Evolutionary conservation across 2,329 filamentous ascomycete genomes (phyloP).

Genomic region (Onygena corvina): DNA sequence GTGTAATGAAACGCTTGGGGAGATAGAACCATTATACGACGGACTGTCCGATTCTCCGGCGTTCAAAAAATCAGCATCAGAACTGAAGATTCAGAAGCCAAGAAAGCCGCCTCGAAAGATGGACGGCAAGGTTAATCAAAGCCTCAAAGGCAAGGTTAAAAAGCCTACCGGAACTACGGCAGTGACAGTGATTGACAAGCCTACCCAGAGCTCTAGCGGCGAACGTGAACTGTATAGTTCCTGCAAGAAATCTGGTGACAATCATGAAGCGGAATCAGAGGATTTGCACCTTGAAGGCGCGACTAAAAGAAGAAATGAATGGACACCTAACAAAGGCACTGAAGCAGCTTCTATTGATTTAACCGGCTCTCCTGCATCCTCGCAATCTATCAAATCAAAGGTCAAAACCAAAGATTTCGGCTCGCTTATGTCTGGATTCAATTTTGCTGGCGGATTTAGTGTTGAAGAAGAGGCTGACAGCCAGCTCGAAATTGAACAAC

Average conservation of each 20-base stretch:
- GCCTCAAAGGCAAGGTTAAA: constrained; percentile 26
- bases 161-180: constrained; percentile 21
- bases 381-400: constrained; percentile 1
- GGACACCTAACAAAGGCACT: constrained; percentile 53
- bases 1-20: neutral
- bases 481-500: constrained; percentile 9
- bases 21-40: neutral
- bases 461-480: constrained; percentile 15
- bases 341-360: constrained; percentile 19
- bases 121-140: constrained; percentile 24
- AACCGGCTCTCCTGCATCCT: constrained; percentile 9
- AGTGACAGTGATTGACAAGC: constrained; percentile 9
- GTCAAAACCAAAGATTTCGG: constrained; percentile 20
- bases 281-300: constrained; percentile 34
- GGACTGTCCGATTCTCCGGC: no score
- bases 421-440: constrained; percentile 31
- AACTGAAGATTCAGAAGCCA: constrained; percentile 16
- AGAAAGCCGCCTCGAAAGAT: constrained; percentile 20
- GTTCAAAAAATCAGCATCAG: no score
- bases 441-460: constrained; percentile 9
- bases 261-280: neutral
- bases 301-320: constrained; percentile 46
- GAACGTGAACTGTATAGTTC: neutral
- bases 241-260: neutral
- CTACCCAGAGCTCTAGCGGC: no score